phyloP scores from a whole-genome alignment of 768 basidiomycete species.

The Kwoniella dendrophila region DNA sequence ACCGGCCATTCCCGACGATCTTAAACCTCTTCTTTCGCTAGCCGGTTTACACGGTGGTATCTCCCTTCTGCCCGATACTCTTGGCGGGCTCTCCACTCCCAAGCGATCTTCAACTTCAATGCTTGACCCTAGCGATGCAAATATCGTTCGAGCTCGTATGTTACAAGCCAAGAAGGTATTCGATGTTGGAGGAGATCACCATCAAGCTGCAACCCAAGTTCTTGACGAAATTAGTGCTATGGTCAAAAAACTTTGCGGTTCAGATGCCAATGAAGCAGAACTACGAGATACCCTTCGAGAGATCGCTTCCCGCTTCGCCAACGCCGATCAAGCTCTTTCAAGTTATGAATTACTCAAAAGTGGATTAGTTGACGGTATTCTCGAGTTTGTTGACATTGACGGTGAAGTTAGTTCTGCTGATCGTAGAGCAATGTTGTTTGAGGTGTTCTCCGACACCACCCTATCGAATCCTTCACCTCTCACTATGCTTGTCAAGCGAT shows the following conservation, averaged over 20 bases:
- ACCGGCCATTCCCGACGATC: conserved; percentile 22
- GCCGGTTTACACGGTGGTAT: conserved; percentile 25
- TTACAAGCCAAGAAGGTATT: conserved; percentile 78
- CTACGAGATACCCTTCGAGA: conserved; percentile 67
- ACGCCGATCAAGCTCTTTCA: conserved; percentile 67
- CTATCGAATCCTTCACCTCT: conserved; percentile 65
- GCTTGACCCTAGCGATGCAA: conserved; percentile 79
- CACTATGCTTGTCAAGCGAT: conserved; percentile 81
- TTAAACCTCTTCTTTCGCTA: conserved; percentile 35
- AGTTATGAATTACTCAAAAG: conserved; percentile 95
- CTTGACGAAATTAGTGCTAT: conserved; percentile 62
- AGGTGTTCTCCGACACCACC: conserved; percentile 65
- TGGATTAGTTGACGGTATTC: conserved; percentile 82
- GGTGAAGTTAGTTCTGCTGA: conserved; percentile 65
- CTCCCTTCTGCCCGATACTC: conserved; percentile 10
- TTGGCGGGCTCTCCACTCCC: conserved; percentile 16
- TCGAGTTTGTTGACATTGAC: conserved; percentile 76
- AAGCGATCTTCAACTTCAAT: conserved; percentile 18
- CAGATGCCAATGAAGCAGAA: conserved; percentile 66
- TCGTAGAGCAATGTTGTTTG: conserved; percentile 77
- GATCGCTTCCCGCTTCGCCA: conserved; percentile 78
- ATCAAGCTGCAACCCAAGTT: conserved; percentile 65
- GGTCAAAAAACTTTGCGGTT: conserved; percentile 66
- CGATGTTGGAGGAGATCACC: conserved; percentile 53
- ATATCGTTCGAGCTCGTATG: conserved; percentile 86